phyloP scores from a whole-genome alignment of 331 rosid species.

The Phaseolus coccineus region DNA sequence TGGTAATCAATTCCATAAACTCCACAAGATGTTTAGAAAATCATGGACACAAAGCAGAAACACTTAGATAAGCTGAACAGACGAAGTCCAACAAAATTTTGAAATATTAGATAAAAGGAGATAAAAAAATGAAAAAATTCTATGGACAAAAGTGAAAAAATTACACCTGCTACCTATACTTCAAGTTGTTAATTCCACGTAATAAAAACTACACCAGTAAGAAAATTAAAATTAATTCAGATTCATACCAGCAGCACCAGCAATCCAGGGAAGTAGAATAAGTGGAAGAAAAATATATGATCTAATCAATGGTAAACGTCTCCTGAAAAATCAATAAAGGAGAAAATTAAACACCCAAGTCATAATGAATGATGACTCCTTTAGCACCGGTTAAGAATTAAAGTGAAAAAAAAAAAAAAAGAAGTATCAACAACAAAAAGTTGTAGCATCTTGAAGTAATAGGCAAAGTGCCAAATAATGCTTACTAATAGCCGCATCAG shows the following conservation, averaged over 20 bases:
- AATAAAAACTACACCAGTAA: conserved; percentile 7
- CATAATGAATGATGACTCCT: conserved; percentile 31
- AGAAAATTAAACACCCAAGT: conserved; percentile 14
- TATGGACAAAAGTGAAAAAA: not conserved
- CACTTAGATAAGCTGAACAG: conserved; percentile 30
- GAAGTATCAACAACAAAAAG: not conserved
- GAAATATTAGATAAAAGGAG: conserved; percentile 4
- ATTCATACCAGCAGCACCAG: conserved; percentile 79
- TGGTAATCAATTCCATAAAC: conserved; percentile 22
- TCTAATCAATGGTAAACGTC: conserved; percentile 86
- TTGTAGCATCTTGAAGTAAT: conserved; percentile 14
- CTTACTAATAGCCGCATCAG: not conserved
- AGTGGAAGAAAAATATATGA: conserved; percentile 83
- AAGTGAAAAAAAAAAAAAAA: not conserved
- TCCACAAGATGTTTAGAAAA: conserved; percentile 14
- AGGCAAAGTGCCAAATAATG: conserved; percentile 10
- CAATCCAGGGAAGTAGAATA: conserved; percentile 87
- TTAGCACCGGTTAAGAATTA: conserved; percentile 11
- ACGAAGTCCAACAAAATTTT: conserved; percentile 4
- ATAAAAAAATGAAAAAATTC: conserved; percentile 36
- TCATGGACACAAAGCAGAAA: conserved; percentile 21
- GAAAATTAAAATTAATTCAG: conserved; percentile 25
- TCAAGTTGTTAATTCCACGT: conserved; percentile 28
- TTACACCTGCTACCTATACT: conserved; percentile 1
- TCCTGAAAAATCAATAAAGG: conserved; percentile 67